Conservation (phyloP, 768 basidiomycete species). For the Lactifluus subvellereus region DNA sequence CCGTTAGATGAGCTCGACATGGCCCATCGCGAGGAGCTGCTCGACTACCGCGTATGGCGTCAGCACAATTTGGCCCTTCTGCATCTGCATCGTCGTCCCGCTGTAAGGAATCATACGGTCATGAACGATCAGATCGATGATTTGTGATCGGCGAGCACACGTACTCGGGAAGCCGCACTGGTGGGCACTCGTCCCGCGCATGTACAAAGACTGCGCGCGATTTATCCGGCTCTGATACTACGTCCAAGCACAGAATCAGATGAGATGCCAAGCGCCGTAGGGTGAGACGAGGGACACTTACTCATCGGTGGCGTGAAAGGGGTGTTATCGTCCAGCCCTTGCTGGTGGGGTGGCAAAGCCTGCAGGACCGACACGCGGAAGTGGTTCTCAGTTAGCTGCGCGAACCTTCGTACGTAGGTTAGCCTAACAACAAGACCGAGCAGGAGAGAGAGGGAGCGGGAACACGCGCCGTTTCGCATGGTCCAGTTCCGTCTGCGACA, state of each 20-base stretch:
- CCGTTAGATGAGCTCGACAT: slow-evolving; percentile 66
- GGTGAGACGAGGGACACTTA: slow-evolving; percentile 32
- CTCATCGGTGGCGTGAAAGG: slow-evolving; percentile 73
- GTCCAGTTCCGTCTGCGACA: slow-evolving; percentile 78
- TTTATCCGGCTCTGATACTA: slow-evolving; percentile 77
- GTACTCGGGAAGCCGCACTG: slow-evolving; percentile 63
- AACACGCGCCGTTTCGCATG: slow-evolving; percentile 61
- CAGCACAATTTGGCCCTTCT: slow-evolving; percentile 76
- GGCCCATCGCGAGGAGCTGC: slow-evolving; percentile 61
- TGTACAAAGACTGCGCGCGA: slow-evolving; percentile 75
- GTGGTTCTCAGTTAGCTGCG: slow-evolving; percentile 69
- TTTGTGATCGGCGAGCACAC: slow-evolving; percentile 26
- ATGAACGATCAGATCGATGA: not conserved
- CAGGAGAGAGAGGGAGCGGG: not conserved
- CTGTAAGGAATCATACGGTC: slow-evolving; percentile 33
- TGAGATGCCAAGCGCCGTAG: not conserved
- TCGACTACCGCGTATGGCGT: slow-evolving; percentile 74
- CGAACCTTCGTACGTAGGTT: slow-evolving; percentile 48
- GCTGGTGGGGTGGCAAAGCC: slow-evolving; percentile 70
- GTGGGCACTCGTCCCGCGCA: slow-evolving; percentile 65
- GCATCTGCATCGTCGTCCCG: slow-evolving; percentile 66
- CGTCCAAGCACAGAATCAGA: not conserved
- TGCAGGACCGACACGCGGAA: slow-evolving; percentile 77
- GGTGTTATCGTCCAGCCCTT: slow-evolving; percentile 68
- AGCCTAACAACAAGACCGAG: not conserved